Evolutionary conservation across 768 basidiomycete genomes (phyloP).

Genomic region (Phylloporus rhodoxanthus): DNA sequence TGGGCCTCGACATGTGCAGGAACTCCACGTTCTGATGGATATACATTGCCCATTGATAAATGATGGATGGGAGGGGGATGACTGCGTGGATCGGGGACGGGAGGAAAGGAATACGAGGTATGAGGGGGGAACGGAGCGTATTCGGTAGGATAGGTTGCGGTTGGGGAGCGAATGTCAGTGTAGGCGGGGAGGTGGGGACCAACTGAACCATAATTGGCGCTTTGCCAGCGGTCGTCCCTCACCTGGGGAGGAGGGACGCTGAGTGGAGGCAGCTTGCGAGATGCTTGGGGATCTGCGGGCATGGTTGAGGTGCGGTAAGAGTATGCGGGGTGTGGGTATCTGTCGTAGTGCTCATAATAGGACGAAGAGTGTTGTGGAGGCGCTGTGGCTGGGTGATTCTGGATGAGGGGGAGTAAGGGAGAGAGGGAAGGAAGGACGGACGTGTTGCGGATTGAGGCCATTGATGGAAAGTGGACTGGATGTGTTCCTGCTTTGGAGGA

Average conservation of each 20-base stretch:
- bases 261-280: slow-evolving; percentile 56
- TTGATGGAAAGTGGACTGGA: slow-evolving; percentile 43
- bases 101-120: slow-evolving; percentile 28
- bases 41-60: slow-evolving; percentile 23
- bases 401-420: neutral
- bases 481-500: slow-evolving; percentile 54
- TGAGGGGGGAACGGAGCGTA: slow-evolving; percentile 45
- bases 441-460: slow-evolving; percentile 32
- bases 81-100: slow-evolving; percentile 34
- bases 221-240: slow-evolving; percentile 47
- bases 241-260: slow-evolving; percentile 35
- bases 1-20: slow-evolving; percentile 36
- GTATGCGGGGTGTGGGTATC: slow-evolving; percentile 40
- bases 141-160: slow-evolving; percentile 53
- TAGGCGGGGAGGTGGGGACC: slow-evolving; percentile 34
- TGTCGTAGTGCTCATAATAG: slow-evolving; percentile 55
- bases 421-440: slow-evolving; percentile 26
- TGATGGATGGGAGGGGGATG: slow-evolving; percentile 25
- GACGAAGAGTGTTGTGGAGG: slow-evolving; percentile 43
- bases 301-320: slow-evolving; percentile 44
- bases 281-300: slow-evolving; percentile 43
- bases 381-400: slow-evolving; percentile 27
- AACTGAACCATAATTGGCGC: slow-evolving; percentile 34
- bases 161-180: slow-evolving; percentile 54
- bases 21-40: slow-evolving; percentile 31